Percentiles rank a stretch among this genome's conserved stretches.
Evolutionary conservation across 257 asterid species (phyloP).

Genomic region (Cynanchum wilfordii): DNA sequence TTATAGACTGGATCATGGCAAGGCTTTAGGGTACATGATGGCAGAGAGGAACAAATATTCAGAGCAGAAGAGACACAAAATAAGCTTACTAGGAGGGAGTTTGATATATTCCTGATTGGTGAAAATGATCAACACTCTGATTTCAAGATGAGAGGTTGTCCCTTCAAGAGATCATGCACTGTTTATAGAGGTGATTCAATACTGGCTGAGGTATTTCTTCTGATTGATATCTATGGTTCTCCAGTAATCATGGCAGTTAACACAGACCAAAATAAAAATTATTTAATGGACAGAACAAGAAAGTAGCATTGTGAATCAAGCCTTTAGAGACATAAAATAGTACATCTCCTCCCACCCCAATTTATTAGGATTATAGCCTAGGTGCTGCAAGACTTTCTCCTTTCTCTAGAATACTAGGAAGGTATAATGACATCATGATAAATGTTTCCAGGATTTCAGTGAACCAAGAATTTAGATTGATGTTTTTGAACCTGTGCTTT

Average conservation of each 20-base stretch:
- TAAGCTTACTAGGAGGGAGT: slow-evolving; percentile 45
- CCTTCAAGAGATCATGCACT: slow-evolving; percentile 82
- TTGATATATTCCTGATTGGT: slow-evolving; percentile 42
- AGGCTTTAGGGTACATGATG: slow-evolving; percentile 46
- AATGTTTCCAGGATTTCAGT: neutral
- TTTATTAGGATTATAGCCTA: neutral
- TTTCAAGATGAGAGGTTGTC: slow-evolving; percentile 80
- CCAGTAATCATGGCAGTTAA: neutral
- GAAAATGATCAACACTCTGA: slow-evolving; percentile 39
- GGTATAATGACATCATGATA: neutral
- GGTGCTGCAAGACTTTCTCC: neutral
- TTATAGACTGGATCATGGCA: slow-evolving; percentile 65
- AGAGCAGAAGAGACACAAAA: slow-evolving; percentile 46
- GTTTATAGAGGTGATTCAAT: slow-evolving; percentile 64
- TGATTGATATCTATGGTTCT: neutral
- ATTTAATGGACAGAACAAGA: neutral
- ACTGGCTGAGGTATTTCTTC: slow-evolving; percentile 63
- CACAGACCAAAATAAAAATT: neutral
- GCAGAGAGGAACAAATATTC: slow-evolving; percentile 42
- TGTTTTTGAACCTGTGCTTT: neutral
- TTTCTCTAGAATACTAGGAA: neutral
- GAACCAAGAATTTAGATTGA: neutral
- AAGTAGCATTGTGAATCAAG: neutral
- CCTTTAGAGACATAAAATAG: neutral
- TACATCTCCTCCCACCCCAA: no score